Evolutionary conservation across 495 filamentous ascomycete species (phyloP), one percentile per base, ranked within the genome.

Genomic region (Durotheca rogersii): DNA sequence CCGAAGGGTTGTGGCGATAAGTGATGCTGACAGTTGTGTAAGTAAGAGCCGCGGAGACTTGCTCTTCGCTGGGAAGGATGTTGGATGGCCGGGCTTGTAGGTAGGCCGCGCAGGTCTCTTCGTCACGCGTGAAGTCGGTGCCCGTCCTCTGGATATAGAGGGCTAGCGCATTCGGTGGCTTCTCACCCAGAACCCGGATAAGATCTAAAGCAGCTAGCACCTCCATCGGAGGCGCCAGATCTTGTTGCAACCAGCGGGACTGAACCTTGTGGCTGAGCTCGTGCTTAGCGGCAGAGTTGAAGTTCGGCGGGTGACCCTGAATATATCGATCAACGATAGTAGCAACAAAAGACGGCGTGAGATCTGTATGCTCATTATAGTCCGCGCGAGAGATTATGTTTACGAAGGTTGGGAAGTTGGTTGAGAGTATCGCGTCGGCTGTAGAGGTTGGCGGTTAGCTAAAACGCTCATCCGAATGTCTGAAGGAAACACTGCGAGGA

Each of bases 371-470:
- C 25, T 80, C 76, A 21, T 80, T 79, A 42, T 60, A 57, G 38
- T 72, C 72, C 1, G 81, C 73, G 36, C 67, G 75, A 20, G 83
- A 82, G 16, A 93, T 71, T 51, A 80, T 81, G 53, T 85, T 80
- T 9, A 95, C 72, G 66, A 99, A 90, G 11, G 81, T 79, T 32
- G 79, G 74, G 57, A 84, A 82, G 46, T 82, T 89, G 51, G 84
- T 86, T 15, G 81, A 83, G 17, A 93, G 75, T 52, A 94, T 91
- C 12, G 81, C 84, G 69, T 93, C 90, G 51, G 89, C 90, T 95
- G 60, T 17, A 47, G 34, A 18, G 21, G 30, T 47, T 70, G 41
- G 73, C 19, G 59, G 49, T 67, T 51, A 69, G 61, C 46, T 62
- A 62, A 53, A n/a, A n/a, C n/a, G n/a, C n/a, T 17, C 44, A 41